These are phyloP conservation scores for Boletus holoroseus DNA, from an alignment of 1,284 basidiomycete genomes.

Conservation along the genomic window DNA sequence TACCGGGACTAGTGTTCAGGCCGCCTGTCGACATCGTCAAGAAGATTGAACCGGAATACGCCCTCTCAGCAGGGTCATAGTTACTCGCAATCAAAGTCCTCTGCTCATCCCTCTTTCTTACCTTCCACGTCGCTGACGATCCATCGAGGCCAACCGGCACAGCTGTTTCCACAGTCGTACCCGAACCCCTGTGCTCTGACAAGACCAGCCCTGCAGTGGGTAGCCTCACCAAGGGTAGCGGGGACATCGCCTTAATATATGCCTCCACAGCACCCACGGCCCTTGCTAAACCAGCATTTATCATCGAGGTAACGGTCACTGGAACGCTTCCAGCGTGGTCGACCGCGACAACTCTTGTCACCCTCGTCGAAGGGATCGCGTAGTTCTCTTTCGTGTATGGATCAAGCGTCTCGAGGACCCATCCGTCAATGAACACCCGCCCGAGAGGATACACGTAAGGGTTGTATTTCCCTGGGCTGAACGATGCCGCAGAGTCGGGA, in stretches of 20 bases:
- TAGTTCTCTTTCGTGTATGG: slow-evolving; percentile 95
- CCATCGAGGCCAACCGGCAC: slow-evolving; percentile 2
- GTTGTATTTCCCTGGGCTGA: slow-evolving; percentile 71
- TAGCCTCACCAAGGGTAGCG: slow-evolving; percentile 61
- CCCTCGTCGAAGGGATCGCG: slow-evolving; percentile 89
- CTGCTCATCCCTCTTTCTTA: slow-evolving; percentile 53
- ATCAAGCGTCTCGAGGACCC: slow-evolving; percentile 95
- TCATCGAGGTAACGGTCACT: slow-evolving; percentile 80
- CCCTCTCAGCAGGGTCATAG: slow-evolving; percentile 45
- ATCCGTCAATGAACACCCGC: slow-evolving; percentile 85
- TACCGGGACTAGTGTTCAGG: slow-evolving; percentile 1
- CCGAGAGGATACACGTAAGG: slow-evolving; percentile 71
- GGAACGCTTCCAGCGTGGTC: slow-evolving; percentile 90
- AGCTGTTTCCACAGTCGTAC: slow-evolving; percentile 8
- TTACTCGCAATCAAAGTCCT: slow-evolving; percentile 48
- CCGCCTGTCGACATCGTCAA: slow-evolving; percentile 26
- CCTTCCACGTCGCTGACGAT: slow-evolving; percentile 44
- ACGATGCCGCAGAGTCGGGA: slow-evolving; percentile 52
- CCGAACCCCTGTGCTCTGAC: slow-evolving; percentile 40
- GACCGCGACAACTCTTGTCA: slow-evolving; percentile 82
- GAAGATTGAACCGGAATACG: slow-evolving; percentile 48
- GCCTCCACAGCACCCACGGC: slow-evolving; percentile 68
- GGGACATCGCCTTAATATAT: slow-evolving; percentile 57
- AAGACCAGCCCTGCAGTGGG: slow-evolving; percentile 59
- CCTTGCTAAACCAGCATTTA: slow-evolving; percentile 73